Percentiles rank a stretch among this genome's conserved stretches.
phyloP scores from a whole-genome alignment of 163 green algal genomes.

The Scenedesmus sp. region DNA sequence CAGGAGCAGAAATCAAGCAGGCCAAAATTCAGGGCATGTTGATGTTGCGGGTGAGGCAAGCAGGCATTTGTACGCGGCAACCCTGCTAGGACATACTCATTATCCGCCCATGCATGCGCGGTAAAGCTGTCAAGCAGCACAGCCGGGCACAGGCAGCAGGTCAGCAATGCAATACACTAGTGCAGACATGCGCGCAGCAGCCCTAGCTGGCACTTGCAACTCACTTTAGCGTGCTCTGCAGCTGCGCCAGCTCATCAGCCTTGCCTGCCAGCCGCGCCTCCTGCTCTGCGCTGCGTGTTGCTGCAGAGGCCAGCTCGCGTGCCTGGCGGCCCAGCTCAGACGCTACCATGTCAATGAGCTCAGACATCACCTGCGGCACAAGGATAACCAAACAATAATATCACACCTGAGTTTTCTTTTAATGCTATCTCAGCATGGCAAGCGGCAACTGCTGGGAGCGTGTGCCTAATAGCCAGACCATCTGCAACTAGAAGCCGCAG shows the following conservation, averaged over 20 bases:
- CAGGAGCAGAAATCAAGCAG: not conserved
- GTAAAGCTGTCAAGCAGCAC: not conserved
- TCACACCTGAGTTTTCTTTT: too few relatives aligned
- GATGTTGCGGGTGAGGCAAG: not conserved
- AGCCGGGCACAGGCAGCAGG: too few relatives aligned
- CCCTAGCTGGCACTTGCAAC: not conserved
- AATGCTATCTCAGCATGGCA: too few relatives aligned
- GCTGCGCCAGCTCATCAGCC: constrained; percentile 25
- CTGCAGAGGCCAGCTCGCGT: not conserved
- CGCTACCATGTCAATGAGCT: constrained; percentile 31
- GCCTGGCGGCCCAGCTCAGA: constrained; percentile 7
- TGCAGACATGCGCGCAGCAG: not conserved
- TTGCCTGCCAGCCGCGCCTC: constrained; percentile 17
- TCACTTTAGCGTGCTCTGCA: constrained; percentile 43
- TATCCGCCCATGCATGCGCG: not conserved
- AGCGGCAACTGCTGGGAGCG: too few relatives aligned
- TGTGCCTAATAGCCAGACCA: too few relatives aligned
- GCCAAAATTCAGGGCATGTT: not conserved
- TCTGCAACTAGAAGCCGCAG: not conserved
- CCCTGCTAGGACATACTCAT: too few relatives aligned
- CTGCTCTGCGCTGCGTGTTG: not conserved
- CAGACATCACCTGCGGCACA: constrained; percentile 25
- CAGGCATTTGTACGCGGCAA: not conserved
- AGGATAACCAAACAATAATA: not conserved
- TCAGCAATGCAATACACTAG: not conserved